Conservation (phyloP, 2,329 filamentous ascomycete species). For the Fusarium coffeatum region DNA sequence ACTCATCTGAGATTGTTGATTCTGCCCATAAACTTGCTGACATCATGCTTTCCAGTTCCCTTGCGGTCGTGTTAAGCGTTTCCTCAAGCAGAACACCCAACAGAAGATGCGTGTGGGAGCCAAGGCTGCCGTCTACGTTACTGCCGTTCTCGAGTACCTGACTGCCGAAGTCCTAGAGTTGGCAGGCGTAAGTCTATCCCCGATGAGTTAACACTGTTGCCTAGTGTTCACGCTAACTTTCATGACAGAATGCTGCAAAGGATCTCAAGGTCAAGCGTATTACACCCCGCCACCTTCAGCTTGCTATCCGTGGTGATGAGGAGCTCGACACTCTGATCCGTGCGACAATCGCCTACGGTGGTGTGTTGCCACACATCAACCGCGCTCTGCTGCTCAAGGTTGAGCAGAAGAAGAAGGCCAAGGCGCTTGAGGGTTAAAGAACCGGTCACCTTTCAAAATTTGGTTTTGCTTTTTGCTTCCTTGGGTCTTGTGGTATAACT, state of each 20-base stretch:
- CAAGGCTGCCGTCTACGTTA: conserved; percentile 98
- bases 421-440: conserved; percentile 59
- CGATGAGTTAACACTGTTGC: conserved; percentile 14
- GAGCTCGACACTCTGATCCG: conserved; percentile 97
- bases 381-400: conserved; percentile 94
- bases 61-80: conserved; percentile 99
- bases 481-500: conserved; percentile 42
- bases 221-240: conserved; percentile 38
- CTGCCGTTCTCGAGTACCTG: conserved; percentile 96
- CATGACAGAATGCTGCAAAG: conserved; percentile 88
- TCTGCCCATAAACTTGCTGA: conserved; percentile 38
- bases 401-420: conserved; percentile 94
- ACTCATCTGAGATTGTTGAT: conserved; percentile 15
- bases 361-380: conserved; percentile 99
- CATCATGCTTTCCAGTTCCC: conserved; percentile 76
- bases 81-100: conserved; percentile 98
- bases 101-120: conserved; percentile 99
- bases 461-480: conserved; percentile 40
- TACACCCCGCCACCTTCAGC: conserved; percentile 95
- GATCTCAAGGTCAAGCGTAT: conserved; percentile 99
- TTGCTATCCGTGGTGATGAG: conserved; percentile 98
- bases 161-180: conserved; percentile 98
- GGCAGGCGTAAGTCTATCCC: conserved; percentile 75
- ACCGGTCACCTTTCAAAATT: conserved; percentile 17
- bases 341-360: conserved; percentile 97